Evolutionary conservation across 2,329 filamentous ascomycete species (phyloP).

Genomic region (Colletotrichum sp.): DNA sequence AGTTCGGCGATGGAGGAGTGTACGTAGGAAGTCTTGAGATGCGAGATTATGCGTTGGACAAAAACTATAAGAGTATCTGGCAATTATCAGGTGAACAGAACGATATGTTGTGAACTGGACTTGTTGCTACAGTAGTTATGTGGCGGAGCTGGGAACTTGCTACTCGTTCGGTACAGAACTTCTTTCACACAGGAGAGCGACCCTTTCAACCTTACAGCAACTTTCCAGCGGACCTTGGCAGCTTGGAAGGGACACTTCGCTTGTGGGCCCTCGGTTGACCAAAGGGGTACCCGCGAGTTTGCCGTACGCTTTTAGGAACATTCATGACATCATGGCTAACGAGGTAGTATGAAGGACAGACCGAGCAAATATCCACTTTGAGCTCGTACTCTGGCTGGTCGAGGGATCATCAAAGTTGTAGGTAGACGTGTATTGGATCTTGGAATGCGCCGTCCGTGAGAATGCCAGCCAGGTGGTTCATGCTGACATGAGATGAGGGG

Average conservation of each 20-base stretch:
- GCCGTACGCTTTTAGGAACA: not conserved
- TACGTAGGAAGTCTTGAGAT: not conserved
- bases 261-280: not conserved
- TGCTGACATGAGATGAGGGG: not conserved
- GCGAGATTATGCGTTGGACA: not conserved
- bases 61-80: not conserved
- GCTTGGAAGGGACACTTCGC: not conserved
- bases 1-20: not conserved
- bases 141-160: not conserved
- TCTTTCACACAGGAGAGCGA: not conserved
- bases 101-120: not conserved
- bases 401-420: not conserved
- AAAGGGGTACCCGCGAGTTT: not conserved
- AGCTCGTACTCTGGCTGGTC: not conserved
- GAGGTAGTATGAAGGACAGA: not conserved
- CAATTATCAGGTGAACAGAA: not conserved
- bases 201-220: not conserved
- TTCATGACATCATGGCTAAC: not conserved
- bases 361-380: not conserved
- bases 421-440: too few relatives aligned
- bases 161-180: not conserved
- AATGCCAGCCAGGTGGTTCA: not conserved
- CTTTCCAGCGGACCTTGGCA: not conserved
- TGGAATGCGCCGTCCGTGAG: not conserved
- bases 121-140: not conserved